Base-by-base conservation (phyloP, 2,329 filamentous ascomycete species). In the Tolypocladium cylindrosporum region DNA sequence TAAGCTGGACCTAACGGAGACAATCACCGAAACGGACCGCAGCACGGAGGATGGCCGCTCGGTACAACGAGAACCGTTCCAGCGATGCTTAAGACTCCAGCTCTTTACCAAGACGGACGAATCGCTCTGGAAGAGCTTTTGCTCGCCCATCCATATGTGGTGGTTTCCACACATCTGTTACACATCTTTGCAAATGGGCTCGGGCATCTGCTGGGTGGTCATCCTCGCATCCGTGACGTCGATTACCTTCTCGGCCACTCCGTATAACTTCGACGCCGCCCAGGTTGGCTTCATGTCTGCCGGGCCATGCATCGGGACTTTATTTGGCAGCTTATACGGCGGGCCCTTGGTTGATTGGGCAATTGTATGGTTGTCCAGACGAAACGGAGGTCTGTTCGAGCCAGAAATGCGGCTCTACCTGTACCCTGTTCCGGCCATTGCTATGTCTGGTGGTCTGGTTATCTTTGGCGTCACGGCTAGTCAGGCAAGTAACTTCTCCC, bases 391-490 rank as follows among this genome's bases (percentile, higher is more conserved):
- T 2, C 64, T 73, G 8, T 77, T 73, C 45, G 76, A 78, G 60
- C 75, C 76, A 0, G 76, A 78, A 60, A 77, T 77, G 69, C 68
- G 76, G 6, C 61, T 78, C 6, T 75, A 69, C 40, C 48, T 63
- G 27, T 56, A 68, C 10, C 40, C 62, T 0, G n/a, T 68, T 3
- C 70, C 73, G 2, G 68, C 70, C 0, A 10, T 75, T 0, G 41
- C 65, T 2, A 68, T 73, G 66, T 65, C 69, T 4, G 72, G 67
- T 2, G 74, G 74, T 0, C 50, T 75, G 3, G 69, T 72, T 2
- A 72, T 76, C 66, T 76, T 75, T 61, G 74, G 74, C 1, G 63
- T 62, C 0, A 75, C 74, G 0, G 63, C 71, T 3, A 66, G 67
- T 14, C 61, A 66, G 24, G 73, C 74, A 62, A 61, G 71, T 62